phyloP scores from a whole-genome alignment of 129 eudicot species.

The Tagetes patula region DNA sequence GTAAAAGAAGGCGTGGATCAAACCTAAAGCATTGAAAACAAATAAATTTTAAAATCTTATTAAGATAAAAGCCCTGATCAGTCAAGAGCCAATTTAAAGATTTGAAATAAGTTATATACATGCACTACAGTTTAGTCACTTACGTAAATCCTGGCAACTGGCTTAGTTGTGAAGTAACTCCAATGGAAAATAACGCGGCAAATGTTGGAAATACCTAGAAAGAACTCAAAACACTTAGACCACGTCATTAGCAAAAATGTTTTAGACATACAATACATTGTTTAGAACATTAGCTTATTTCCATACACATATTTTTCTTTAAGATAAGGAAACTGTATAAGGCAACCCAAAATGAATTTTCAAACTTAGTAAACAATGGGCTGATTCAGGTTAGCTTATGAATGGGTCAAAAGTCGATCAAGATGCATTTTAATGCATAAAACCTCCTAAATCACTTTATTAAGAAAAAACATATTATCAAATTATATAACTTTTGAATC shows the following conservation, averaged over 20 bases:
- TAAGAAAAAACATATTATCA: not conserved
- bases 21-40: slow-evolving; percentile 40
- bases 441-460: not conserved
- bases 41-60: slow-evolving; percentile 9
- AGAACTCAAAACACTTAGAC: not conserved
- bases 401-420: not conserved
- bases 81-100: not conserved
- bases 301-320: slow-evolving; percentile 1
- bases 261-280: not conserved
- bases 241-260: not conserved
- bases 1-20: slow-evolving; percentile 93
- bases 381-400: not conserved
- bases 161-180: slow-evolving; percentile 33
- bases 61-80: slow-evolving; percentile 1
- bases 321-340: not conserved
- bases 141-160: slow-evolving; percentile 72
- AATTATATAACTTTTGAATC: not conserved
- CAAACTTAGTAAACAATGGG: not conserved
- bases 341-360: not conserved
- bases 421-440: not conserved
- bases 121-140: slow-evolving; percentile 28
- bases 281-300: not conserved
- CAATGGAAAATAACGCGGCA: slow-evolving; percentile 61
- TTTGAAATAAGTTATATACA: not conserved
- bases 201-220: slow-evolving; percentile 92